A percentile compares a stretch with the other conserved stretches of the same genome.
phyloP scores from a whole-genome alignment of 139 green algal genomes.

The Spirogloea muscicola region DNA sequence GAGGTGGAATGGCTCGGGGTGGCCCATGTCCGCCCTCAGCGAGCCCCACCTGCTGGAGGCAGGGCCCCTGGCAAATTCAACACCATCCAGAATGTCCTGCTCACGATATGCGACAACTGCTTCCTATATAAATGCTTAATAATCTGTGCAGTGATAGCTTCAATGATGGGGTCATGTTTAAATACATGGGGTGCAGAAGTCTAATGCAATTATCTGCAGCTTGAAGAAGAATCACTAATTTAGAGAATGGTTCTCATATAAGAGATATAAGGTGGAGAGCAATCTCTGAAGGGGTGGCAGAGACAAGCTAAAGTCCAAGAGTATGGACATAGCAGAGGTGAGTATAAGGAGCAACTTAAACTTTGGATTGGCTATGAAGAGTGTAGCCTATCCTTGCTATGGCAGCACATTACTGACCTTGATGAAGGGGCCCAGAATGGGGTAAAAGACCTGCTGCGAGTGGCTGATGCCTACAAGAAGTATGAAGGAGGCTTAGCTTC shows the following conservation, averaged over 20 bases:
- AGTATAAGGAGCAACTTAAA: no score
- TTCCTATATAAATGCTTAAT: neutral
- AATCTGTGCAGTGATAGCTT: neutral
- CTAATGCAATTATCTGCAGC: no score
- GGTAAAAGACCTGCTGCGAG: constrained; percentile 8
- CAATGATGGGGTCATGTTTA: neutral
- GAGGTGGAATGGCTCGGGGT: constrained; percentile 57
- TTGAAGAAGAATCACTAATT: no score
- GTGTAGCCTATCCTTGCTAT: neutral
- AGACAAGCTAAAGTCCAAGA: no score
- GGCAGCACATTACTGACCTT: constrained; percentile 5
- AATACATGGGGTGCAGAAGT: no score
- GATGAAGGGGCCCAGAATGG: constrained; percentile 13
- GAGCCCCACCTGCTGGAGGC: constrained; percentile 52
- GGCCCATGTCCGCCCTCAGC: constrained; percentile 61
- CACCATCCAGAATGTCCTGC: constrained; percentile 57
- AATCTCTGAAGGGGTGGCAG: no score
- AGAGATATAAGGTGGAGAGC: no score
- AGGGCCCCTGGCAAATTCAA: constrained; percentile 61
- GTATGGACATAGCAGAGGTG: no score
- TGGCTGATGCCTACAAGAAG: constrained; percentile 52
- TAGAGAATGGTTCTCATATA: no score
- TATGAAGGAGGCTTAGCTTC: no score
- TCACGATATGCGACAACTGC: neutral
- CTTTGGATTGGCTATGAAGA: no score